Evolutionary conservation across 768 basidiomycete species (phyloP).

Genomic region (Arthromyces matolae): DNA sequence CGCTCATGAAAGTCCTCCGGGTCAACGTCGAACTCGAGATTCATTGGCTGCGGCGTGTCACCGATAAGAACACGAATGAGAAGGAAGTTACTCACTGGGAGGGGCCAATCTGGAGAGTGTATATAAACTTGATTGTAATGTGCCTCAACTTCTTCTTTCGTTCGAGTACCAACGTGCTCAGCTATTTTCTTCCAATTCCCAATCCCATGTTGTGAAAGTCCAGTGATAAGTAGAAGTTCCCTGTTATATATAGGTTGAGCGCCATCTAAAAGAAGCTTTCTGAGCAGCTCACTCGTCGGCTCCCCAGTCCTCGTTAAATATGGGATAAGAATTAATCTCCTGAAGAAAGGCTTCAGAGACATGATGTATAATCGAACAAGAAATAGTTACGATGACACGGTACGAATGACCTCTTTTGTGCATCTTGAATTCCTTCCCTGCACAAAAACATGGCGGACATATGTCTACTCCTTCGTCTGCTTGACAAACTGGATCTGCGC

Average conservation of each 20-base stretch:
- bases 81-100: slow-evolving; percentile 55
- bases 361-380: no score
- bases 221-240: slow-evolving; percentile 87
- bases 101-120: slow-evolving; percentile 72
- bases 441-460: slow-evolving; percentile 89
- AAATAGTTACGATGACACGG: slow-evolving; percentile 73
- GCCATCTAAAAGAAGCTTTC: no score
- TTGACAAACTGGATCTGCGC: slow-evolving; percentile 73
- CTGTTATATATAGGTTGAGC: no score
- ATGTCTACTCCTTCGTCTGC: slow-evolving; percentile 81
- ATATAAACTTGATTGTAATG: slow-evolving; percentile 86
- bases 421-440: slow-evolving; percentile 82
- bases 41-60: slow-evolving; percentile 38
- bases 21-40: slow-evolving; percentile 65
- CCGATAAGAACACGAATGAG: not conserved
- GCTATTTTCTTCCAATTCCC: slow-evolving; percentile 98
- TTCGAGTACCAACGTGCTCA: slow-evolving; percentile 90
- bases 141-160: slow-evolving; percentile 88
- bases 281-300: slow-evolving; percentile 79
- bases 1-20: slow-evolving; percentile 81
- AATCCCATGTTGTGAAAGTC: slow-evolving; percentile 80
- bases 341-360: slow-evolving; percentile 25
- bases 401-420: slow-evolving; percentile 89
- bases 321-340: slow-evolving; percentile 96
- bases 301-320: slow-evolving; percentile 94